Conservation (phyloP, 2,329 filamentous ascomycete genomes). For the Metarhizium robertsii region DNA sequence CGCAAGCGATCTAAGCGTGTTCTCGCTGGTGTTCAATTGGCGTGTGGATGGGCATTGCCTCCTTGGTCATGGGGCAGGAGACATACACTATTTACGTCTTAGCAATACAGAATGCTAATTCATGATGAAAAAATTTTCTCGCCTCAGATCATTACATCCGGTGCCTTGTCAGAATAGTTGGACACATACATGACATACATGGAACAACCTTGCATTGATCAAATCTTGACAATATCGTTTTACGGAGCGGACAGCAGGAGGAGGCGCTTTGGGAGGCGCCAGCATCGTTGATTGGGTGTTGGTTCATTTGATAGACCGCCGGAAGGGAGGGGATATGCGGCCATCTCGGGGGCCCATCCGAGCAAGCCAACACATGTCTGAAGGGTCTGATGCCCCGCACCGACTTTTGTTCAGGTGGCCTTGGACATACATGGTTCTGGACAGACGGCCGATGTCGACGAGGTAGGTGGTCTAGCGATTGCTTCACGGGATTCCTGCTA, state of each 20-base stretch:
- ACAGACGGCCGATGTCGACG: not conserved
- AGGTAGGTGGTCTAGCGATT: not conserved
- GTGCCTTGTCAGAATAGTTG: not conserved
- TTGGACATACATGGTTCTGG: not conserved
- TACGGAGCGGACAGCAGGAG: not conserved
- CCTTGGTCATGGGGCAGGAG: not conserved
- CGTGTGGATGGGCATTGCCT: constrained; percentile 1
- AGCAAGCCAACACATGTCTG: not conserved
- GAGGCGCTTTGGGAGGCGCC: not conserved
- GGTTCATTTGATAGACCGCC: not conserved
- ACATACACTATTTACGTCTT: not conserved
- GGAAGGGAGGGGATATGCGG: not conserved
- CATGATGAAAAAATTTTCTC: not conserved
- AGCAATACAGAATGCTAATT: constrained; percentile 4
- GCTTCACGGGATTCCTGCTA: not conserved
- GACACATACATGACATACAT: not conserved
- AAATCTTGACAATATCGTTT: not conserved
- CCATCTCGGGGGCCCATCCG: constrained; percentile 2
- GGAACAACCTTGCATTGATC: not conserved
- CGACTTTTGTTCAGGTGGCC: not conserved
- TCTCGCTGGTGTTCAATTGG: constrained; percentile 3
- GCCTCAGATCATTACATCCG: not conserved
- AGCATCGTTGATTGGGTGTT: not conserved
- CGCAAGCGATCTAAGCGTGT: constrained; percentile 3
- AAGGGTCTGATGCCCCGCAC: not conserved